Evolutionary conservation across 164 flowering plant species (phyloP).

Genomic region (Vitis amurensis): DNA sequence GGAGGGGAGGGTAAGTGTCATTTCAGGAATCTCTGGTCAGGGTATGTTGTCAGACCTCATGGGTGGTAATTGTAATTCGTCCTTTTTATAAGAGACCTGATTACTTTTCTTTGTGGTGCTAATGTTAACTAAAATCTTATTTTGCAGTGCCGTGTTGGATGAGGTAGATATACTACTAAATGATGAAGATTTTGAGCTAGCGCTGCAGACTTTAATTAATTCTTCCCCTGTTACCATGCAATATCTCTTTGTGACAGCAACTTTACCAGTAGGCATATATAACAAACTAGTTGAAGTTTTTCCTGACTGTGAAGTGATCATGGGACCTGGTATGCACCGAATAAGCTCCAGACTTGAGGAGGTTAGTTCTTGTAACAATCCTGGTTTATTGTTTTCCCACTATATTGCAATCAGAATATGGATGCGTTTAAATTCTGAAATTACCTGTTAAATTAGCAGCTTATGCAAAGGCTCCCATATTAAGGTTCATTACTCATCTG

Average conservation of each 20-base stretch:
- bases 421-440: background rate
- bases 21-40: no score
- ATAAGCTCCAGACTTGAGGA: slow-evolving; percentile 87
- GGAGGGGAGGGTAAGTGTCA: no score
- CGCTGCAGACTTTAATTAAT: slow-evolving; percentile 59
- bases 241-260: slow-evolving; percentile 96
- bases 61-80: no score
- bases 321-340: slow-evolving; percentile 96
- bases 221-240: slow-evolving; percentile 71
- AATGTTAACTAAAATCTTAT: background rate
- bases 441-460: background rate
- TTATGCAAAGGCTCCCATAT: no score
- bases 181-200: slow-evolving; percentile 82
- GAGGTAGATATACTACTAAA: slow-evolving; percentile 90
- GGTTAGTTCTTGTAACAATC: slow-evolving; percentile 45
- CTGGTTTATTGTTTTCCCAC: background rate
- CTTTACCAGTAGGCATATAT: slow-evolving; percentile 83
- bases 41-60: no score
- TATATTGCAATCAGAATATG: background rate
- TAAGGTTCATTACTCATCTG: no score
- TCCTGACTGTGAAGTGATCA: slow-evolving; percentile 82
- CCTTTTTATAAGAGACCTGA: no score
- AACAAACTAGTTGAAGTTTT: slow-evolving; percentile 79
- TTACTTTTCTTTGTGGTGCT: background rate
- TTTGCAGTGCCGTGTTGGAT: slow-evolving; percentile 81